Evolutionary conservation across 208 protist genomes (phyloP).

Genomic region (Lotmaria passim): DNA sequence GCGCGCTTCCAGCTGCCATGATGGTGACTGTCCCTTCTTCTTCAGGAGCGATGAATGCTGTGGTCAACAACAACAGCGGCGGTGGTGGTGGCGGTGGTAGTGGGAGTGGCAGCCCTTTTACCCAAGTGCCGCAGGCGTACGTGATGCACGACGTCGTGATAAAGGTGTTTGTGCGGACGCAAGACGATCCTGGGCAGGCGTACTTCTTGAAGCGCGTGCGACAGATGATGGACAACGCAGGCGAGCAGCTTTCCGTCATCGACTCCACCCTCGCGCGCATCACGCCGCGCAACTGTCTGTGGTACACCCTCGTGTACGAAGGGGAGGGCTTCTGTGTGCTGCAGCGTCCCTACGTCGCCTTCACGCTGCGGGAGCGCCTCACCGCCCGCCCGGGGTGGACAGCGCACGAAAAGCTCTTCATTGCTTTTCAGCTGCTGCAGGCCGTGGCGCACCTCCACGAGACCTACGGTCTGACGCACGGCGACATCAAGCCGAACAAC

Average conservation of each 20-base stretch:
- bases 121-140: slow-evolving; percentile 7
- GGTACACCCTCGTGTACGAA: slow-evolving; percentile 32
- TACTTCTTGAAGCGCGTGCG: slow-evolving; percentile 48
- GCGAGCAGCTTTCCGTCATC: slow-evolving; percentile 43
- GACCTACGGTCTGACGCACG: slow-evolving; percentile 75
- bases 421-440: slow-evolving; percentile 73
- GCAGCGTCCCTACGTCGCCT: slow-evolving; percentile 76
- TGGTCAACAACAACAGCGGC: neutral
- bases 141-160: slow-evolving; percentile 58
- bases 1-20: slow-evolving; percentile 3
- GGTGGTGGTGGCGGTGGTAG: neutral
- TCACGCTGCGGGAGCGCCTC: slow-evolving; percentile 82
- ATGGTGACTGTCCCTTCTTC: slow-evolving; percentile 7
- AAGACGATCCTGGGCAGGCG: slow-evolving; percentile 41
- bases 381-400: slow-evolving; percentile 62
- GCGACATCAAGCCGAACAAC: slow-evolving; percentile 92
- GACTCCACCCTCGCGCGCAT: slow-evolving; percentile 30
- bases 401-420: slow-evolving; percentile 52
- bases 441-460: slow-evolving; percentile 81
- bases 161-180: slow-evolving; percentile 74
- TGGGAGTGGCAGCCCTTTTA: no score
- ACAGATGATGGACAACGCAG: slow-evolving; percentile 35
- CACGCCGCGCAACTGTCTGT: slow-evolving; percentile 24
- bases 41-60: neutral
- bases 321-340: slow-evolving; percentile 61